phyloP scores from a whole-genome alignment of 805 yeast species.

The Yarrowia sp. region DNA sequence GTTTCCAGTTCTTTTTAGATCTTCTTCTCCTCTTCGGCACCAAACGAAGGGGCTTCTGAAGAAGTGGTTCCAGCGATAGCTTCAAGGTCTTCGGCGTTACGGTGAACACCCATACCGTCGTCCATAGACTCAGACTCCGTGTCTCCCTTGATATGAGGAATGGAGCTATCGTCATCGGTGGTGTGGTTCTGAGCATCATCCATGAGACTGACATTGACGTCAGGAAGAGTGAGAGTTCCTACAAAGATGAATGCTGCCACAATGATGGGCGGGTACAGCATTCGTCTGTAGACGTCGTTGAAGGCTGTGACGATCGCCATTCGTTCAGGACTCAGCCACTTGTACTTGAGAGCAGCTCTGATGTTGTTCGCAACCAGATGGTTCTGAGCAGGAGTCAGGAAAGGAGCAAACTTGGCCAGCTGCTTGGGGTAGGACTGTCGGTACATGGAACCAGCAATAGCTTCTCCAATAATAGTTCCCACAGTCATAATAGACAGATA shows the following conservation, averaged over 20 bases:
- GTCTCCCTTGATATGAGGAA: not conserved
- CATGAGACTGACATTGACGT: constrained; percentile 11
- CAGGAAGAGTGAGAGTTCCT: constrained; percentile 17
- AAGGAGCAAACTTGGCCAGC: not conserved
- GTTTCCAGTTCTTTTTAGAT: not conserved
- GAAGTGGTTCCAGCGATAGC: not conserved
- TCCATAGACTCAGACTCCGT: constrained; percentile 9
- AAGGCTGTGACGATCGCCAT: constrained; percentile 30
- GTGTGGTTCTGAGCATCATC: constrained; percentile 4
- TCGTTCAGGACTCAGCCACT: constrained; percentile 31
- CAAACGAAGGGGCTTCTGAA: not conserved
- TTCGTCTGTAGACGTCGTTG: constrained; percentile 33
- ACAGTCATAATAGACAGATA: constrained; percentile 64
- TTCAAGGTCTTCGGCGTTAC: not conserved
- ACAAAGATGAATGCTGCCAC: constrained; percentile 34
- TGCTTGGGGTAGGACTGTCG: constrained; percentile 61
- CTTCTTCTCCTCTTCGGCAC: constrained; percentile 10
- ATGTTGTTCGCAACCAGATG: constrained; percentile 15
- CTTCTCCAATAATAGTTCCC: constrained; percentile 68
- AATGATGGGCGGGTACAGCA: constrained; percentile 37
- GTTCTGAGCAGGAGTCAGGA: constrained; percentile 4
- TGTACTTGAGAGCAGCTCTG: constrained; percentile 7
- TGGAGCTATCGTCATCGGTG: not conserved
- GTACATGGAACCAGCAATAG: constrained; percentile 77
- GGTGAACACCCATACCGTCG: not conserved